Conservation (phyloP, 352 stramenopile genomes). For the Globisporangium barbulae region DNA sequence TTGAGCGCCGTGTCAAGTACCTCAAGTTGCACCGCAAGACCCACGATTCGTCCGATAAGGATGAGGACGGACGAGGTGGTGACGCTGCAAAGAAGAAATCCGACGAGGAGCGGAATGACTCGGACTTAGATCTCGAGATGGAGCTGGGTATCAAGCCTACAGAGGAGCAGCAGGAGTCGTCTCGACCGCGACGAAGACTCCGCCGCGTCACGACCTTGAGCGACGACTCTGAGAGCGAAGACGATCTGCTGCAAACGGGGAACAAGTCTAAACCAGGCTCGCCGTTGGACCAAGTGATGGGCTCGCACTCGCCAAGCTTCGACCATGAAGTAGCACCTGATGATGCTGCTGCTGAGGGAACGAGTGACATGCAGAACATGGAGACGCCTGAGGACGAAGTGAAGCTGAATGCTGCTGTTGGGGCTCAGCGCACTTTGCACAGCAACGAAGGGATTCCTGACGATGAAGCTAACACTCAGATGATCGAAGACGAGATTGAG, state of each 20-base stretch:
- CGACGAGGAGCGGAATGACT: slow-evolving; percentile 14
- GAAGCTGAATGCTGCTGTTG: not conserved
- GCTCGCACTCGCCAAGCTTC: not conserved
- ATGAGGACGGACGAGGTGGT: slow-evolving; percentile 20
- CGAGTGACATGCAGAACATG: slow-evolving; percentile 4
- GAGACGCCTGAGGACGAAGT: not conserved
- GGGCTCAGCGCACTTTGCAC: not conserved
- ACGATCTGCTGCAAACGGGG: slow-evolving; percentile 29
- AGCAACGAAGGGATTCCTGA: not conserved
- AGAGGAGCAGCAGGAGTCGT: slow-evolving; percentile 22
- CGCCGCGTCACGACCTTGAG: slow-evolving; percentile 38
- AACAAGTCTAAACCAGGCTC: slow-evolving; percentile 1
- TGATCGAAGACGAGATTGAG: slow-evolving; percentile 19
- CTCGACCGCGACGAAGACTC: slow-evolving; percentile 38
- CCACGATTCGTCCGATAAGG: slow-evolving; percentile 64
- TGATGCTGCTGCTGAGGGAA: not conserved
- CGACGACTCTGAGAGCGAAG: slow-evolving; percentile 39
- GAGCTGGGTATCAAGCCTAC: slow-evolving; percentile 14
- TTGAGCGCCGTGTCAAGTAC: slow-evolving; percentile 80
- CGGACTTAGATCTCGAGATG: slow-evolving; percentile 17
- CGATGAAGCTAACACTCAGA: slow-evolving; percentile 20
- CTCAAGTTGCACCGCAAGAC: slow-evolving; percentile 75
- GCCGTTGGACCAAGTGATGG: not conserved
- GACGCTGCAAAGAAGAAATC: slow-evolving; percentile 7
- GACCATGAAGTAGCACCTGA: not conserved